Conservation (phyloP, 75 land plant genomes). For the Ceratopteris richardii region DNA sequence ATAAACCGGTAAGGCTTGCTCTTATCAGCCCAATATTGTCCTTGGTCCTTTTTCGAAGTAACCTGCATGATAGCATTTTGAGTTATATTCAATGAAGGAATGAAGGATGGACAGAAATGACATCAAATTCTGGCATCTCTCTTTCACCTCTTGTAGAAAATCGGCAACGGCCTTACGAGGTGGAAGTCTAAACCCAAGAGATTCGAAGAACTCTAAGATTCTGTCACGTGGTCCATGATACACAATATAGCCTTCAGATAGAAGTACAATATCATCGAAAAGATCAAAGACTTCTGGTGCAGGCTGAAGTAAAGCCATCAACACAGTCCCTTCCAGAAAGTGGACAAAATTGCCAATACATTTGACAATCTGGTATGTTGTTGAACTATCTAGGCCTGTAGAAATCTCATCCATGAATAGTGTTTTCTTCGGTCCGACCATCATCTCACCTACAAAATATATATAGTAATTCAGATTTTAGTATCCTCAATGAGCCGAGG, state of each 20-base stretch:
- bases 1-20: slow-evolving; percentile 46
- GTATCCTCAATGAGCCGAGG: too few species aligned
- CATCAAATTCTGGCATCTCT: too few species aligned
- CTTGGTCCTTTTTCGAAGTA: slow-evolving; percentile 79
- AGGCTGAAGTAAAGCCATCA: slow-evolving; percentile 65
- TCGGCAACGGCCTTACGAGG: slow-evolving; percentile 48
- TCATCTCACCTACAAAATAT: slow-evolving; percentile 55
- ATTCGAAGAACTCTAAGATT: slow-evolving; percentile 58
- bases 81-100: too few species aligned
- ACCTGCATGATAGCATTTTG: slow-evolving; percentile 38
- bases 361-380: slow-evolving; percentile 68
- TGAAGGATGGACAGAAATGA: too few species aligned
- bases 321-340: slow-evolving; percentile 47
- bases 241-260: slow-evolving; percentile 70
- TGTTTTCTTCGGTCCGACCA: slow-evolving; percentile 65
- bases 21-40: slow-evolving; percentile 64
- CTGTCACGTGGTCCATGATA: slow-evolving; percentile 77
- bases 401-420: slow-evolving; percentile 86
- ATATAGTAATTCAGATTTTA: too few species aligned
- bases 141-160: slow-evolving; percentile 51
- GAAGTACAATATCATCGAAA: slow-evolving; percentile 56
- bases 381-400: slow-evolving; percentile 76
- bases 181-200: slow-evolving; percentile 41
- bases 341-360: slow-evolving; percentile 52
- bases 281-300: slow-evolving; percentile 64